Percentiles rank a stretch among this genome's conserved stretches.
These are phyloP conservation scores for Auriculariales sp. DNA, from an alignment of 768 basidiomycete genomes.

Conservation along the genomic window DNA sequence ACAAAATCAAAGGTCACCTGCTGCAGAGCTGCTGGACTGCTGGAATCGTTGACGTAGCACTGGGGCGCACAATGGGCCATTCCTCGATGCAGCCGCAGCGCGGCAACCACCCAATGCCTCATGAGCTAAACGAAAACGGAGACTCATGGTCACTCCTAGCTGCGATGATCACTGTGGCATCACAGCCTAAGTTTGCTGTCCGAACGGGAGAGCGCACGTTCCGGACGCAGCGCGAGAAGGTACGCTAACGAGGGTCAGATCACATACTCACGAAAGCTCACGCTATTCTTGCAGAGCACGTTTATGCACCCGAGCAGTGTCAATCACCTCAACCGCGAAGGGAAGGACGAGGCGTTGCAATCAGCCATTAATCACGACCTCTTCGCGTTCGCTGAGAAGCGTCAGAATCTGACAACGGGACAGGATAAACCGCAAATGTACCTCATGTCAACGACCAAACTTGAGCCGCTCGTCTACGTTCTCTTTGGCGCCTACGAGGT, in stretches of 20 bases:
- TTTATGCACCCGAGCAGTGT: conserved; percentile 81
- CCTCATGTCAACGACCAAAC: conserved; percentile 65
- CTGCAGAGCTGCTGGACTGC: conserved; percentile 61
- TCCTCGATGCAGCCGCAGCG: conserved; percentile 14
- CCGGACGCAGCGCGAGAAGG: conserved; percentile 76
- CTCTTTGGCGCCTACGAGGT: conserved; percentile 81
- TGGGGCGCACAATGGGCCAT: conserved; percentile 34
- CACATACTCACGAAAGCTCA: too few species aligned
- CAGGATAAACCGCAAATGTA: conserved; percentile 34
- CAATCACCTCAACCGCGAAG: conserved; percentile 51
- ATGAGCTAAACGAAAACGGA: conserved; percentile 56
- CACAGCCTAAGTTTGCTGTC: conserved; percentile 84
- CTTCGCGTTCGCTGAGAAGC: conserved; percentile 73
- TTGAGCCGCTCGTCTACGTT: conserved; percentile 82
- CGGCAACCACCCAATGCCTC: conserved; percentile 34
- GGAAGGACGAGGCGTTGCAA: conserved; percentile 15
- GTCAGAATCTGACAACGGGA: conserved; percentile 49
- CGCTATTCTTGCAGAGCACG: conserved; percentile 31
- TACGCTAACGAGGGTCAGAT: too few species aligned
- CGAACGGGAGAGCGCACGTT: conserved; percentile 50
- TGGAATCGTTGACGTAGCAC: conserved; percentile 72
- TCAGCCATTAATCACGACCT: conserved; percentile 48
- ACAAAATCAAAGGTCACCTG: conserved; percentile 67
- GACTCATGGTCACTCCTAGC: conserved; percentile 63
- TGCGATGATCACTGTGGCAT: conserved; percentile 71